Base-by-base conservation (phyloP, 176 grass and related monocot genomes). In the Typha latifolia region DNA sequence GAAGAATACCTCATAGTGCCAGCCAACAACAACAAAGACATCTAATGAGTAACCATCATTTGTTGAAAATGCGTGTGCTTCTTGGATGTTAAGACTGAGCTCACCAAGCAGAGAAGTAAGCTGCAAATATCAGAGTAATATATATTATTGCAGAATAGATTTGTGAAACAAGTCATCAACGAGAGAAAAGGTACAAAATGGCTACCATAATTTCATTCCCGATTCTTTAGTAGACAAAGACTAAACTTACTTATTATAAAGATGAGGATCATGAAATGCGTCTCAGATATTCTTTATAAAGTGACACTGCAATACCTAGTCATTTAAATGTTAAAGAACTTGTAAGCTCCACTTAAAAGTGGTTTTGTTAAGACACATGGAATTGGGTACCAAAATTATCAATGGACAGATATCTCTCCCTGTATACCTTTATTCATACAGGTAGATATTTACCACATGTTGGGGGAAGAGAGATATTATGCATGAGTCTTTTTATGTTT, bases 1-100 rank as follows among this genome's bases (percentile, higher is more conserved):
- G n/a, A 37, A 66, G 49, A 47, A 65, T 70, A 81, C 79, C 72
- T 70, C 71, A 65, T 18, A 65, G 34, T 65, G 31, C 63, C 63
- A 65, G 63, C 63, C 63, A 65, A 37, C 31, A 65, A 65, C 63
- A 8, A 65, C 63, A 47, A 65, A 65, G 32, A 65, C 63, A 65
- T 65, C 63, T 65, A 65, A 34, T 47, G 63, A 65, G 63, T 65
- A 65, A 34, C 63, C 63, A 65, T 65, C 63, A 19, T 65, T 65
- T 43, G 63, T 65, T 65, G 63, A 65, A 43, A 65, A 65, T 32
- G 63, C 63, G 37, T 65, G 63, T 37, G 63, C 63, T 65, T 65
- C 63, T 19, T 65, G 14, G 14, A 65, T 65, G 32, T 65, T 47
- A 65, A 65, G 63, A n/a, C 63, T 29, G n/a, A 65, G 12, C 31